Evolutionary conservation across 2,329 filamentous ascomycete species (phyloP).

Genomic region (Diplodia scrobiculata): DNA sequence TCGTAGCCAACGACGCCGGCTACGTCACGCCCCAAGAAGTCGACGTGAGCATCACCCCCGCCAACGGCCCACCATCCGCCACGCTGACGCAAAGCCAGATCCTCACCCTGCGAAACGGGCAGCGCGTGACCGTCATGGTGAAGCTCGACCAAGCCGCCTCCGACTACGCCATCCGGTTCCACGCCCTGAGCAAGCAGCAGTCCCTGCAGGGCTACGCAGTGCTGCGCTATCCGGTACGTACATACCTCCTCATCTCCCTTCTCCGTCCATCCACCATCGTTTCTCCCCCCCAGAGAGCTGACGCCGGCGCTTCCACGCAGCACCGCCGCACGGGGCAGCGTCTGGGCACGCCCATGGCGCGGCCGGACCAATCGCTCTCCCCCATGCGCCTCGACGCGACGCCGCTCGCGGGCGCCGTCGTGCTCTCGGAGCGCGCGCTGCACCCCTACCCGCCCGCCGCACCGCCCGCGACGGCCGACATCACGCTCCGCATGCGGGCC

Average conservation of each 20-base stretch:
- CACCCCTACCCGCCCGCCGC: slow-evolving; percentile 13
- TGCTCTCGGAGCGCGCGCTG: slow-evolving; percentile 10
- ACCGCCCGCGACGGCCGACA: slow-evolving; percentile 29
- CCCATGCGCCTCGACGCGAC: neutral
- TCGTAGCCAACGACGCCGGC: slow-evolving; percentile 4
- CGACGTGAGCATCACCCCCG: neutral
- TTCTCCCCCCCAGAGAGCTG: too few species aligned
- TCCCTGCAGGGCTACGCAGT: slow-evolving; percentile 4
- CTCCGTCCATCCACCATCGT: neutral
- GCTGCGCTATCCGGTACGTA: slow-evolving; percentile 8
- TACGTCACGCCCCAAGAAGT: neutral
- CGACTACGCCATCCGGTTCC: slow-evolving; percentile 18
- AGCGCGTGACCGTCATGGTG: neutral
- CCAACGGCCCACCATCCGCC: neutral
- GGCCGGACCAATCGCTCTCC: neutral
- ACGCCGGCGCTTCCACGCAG: neutral
- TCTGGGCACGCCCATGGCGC: neutral
- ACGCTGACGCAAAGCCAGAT: neutral
- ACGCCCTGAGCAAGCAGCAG: slow-evolving; percentile 1
- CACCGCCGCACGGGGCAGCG: slow-evolving; percentile 7
- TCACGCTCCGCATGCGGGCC: slow-evolving; percentile 32
- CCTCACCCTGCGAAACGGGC: neutral
- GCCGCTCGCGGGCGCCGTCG: neutral
- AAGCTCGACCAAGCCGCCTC: neutral
- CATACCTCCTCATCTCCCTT: neutral